Evolutionary conservation across 2,329 filamentous ascomycete genomes (phyloP).

Genomic region (Venturia asperata): DNA sequence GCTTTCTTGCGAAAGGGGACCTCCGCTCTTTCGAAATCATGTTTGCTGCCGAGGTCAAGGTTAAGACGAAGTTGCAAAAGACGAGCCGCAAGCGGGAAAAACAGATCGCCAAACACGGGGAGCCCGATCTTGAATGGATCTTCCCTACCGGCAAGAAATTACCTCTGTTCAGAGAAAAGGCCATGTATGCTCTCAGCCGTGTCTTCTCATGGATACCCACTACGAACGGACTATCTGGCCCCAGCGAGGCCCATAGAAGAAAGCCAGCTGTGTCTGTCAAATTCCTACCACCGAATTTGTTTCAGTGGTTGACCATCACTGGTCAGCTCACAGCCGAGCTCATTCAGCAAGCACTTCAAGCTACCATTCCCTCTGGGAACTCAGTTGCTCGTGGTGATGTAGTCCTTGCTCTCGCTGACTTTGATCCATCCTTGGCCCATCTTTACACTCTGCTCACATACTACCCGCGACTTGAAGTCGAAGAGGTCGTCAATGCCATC

Average conservation of each 20-base stretch:
- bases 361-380: conserved; percentile 22
- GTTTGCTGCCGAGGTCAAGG: conserved; percentile 33
- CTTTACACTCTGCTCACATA: conserved; percentile 57
- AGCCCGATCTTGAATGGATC: conserved; percentile 9
- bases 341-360: conserved; percentile 36
- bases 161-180: conserved; percentile 57
- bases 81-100: background rate
- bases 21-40: conserved; percentile 36
- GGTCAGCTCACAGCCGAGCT: conserved; percentile 42
- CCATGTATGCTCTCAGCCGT: conserved; percentile 47
- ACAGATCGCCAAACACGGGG: conserved; percentile 15
- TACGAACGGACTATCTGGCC: conserved; percentile 17
- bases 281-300: conserved; percentile 44
- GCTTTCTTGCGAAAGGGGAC: conserved; percentile 29
- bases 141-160: conserved; percentile 25
- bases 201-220: conserved; percentile 36
- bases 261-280: conserved; percentile 30
- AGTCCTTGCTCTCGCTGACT: conserved; percentile 53
- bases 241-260: background rate
- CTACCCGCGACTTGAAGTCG: conserved; percentile 56
- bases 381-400: conserved; percentile 46
- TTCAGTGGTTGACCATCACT: conserved; percentile 55
- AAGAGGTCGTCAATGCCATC: conserved; percentile 61
- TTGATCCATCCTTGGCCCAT: conserved; percentile 62
- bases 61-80: conserved; percentile 27